A percentile compares a stretch with the other conserved stretches of the same genome.
Evolutionary conservation across 768 basidiomycete genomes (phyloP).

Genomic region (Boletus subcaerulescens): DNA sequence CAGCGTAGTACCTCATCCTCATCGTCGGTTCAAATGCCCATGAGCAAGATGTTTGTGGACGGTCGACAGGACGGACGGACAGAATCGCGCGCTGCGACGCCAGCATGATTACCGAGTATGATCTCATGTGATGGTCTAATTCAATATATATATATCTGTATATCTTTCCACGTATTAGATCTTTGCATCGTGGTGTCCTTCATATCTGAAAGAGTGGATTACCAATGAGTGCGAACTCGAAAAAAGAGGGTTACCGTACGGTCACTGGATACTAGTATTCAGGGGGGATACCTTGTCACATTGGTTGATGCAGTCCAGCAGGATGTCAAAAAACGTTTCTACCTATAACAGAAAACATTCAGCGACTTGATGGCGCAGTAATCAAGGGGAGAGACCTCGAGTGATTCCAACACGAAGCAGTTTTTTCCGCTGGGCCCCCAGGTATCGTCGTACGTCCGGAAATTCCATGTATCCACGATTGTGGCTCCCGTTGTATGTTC

Average conservation of each 20-base stretch:
- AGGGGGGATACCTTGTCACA: conserved; percentile 63
- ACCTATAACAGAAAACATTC: conserved; percentile 41
- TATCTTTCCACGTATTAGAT: conserved; percentile 26
- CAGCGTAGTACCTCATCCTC: conserved; percentile 3
- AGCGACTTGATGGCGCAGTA: neutral
- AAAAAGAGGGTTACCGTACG: neutral
- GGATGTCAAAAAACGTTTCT: conserved; percentile 58
- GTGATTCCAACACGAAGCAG: conserved; percentile 62
- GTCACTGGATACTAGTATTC: conserved; percentile 32
- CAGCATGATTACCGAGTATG: neutral
- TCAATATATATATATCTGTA: neutral
- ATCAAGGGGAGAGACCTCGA: conserved; percentile 49
- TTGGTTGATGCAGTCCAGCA: conserved; percentile 54
- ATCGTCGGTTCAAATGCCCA: conserved; percentile 10
- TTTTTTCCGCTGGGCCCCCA: conserved; percentile 80
- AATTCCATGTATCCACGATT: conserved; percentile 74
- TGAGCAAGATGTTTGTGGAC: conserved; percentile 28
- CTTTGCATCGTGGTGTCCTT: neutral
- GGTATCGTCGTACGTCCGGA: conserved; percentile 51
- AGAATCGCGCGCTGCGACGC: neutral
- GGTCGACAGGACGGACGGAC: conserved; percentile 18
- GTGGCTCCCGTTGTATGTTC: conserved; percentile 72
- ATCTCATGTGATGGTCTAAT: neutral
- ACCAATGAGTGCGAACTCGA: neutral
- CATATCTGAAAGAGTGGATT: neutral